Evolutionary conservation across 495 filamentous ascomycete species (phyloP).

Genomic region (Rostrohypoxylon terebratum): DNA sequence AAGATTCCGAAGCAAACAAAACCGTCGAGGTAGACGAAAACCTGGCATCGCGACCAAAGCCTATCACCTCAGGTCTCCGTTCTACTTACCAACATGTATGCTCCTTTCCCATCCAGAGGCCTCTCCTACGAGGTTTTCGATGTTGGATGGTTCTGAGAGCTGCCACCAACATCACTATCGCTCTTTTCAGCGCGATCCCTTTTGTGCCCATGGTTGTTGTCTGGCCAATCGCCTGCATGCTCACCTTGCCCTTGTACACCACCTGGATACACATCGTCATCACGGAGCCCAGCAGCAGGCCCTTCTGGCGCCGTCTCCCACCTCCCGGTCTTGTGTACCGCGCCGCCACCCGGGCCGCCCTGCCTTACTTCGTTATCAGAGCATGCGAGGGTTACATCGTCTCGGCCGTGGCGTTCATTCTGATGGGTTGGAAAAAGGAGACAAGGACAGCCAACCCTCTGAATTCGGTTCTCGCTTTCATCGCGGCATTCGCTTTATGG

Average conservation of each 20-base stretch:
- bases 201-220: conserved; percentile 12
- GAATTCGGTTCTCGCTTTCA: neutral
- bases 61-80: conserved; percentile 54
- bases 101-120: conserved; percentile 25
- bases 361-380: neutral
- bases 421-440: neutral
- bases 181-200: conserved; percentile 15
- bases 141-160: conserved; percentile 3
- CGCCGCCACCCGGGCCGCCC: conserved; percentile 18
- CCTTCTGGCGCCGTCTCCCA: conserved; percentile 30
- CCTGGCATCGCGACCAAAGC: conserved; percentile 20
- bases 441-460: too few relatives aligned
- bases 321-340: conserved; percentile 15
- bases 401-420: neutral
- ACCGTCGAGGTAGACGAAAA: conserved; percentile 13
- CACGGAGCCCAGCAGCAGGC: conserved; percentile 15
- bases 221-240: conserved; percentile 3
- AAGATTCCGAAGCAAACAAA: conserved; percentile 1
- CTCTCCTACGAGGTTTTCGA: conserved; percentile 24
- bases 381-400: neutral
- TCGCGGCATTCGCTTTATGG: neutral
- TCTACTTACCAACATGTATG: conserved; percentile 48
- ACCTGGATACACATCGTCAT: conserved; percentile 39
- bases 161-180: neutral
- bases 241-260: conserved; percentile 13